Percentiles rank a stretch among this genome's conserved stretches.
phyloP scores from a whole-genome alignment of 108 stramenopile genomes.

The Aurantiochytrium sp. region DNA sequence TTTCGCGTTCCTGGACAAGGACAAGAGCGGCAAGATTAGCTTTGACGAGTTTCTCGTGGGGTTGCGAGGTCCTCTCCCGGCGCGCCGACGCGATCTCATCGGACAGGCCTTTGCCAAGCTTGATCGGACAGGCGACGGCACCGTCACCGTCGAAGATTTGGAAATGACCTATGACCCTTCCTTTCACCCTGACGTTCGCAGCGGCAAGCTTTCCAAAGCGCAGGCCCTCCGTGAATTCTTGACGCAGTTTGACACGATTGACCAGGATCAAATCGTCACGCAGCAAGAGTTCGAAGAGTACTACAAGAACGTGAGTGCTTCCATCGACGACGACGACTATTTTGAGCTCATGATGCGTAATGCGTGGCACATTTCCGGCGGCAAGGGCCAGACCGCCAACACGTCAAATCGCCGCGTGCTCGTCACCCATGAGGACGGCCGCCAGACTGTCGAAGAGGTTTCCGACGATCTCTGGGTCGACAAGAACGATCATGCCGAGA shows the following conservation, averaged over 20 bases:
- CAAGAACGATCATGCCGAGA: neutral
- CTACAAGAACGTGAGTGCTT: conserved; percentile 39
- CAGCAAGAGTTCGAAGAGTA: conserved; percentile 40
- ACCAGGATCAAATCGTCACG: conserved; percentile 30
- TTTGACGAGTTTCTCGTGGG: conserved; percentile 41
- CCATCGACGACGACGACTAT: conserved; percentile 43
- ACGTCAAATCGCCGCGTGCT: conserved; percentile 27
- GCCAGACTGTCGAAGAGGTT: conserved; percentile 28
- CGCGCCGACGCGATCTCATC: conserved; percentile 15
- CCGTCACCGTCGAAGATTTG: conserved; percentile 34
- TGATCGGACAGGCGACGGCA: conserved; percentile 30
- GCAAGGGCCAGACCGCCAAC: conserved; percentile 24
- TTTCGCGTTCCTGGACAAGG: conserved; percentile 32
- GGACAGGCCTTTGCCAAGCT: conserved; percentile 24
- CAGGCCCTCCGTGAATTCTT: conserved; percentile 37
- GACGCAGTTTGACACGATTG: conserved; percentile 31
- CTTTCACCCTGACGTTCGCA: conserved; percentile 32
- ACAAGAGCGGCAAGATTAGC: conserved; percentile 32
- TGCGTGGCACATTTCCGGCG: conserved; percentile 36
- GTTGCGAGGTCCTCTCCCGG: conserved; percentile 33
- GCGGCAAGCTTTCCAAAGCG: neutral
- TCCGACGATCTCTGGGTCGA: conserved; percentile 31
- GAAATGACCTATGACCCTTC: conserved; percentile 26
- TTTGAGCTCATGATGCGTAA: conserved; percentile 45
- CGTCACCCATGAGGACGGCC: conserved; percentile 32